Evolutionary conservation across 1,139 yeast genomes (phyloP), one percentile per base, ranked within the genome.

Genomic region (Diutina siamensis): DNA sequence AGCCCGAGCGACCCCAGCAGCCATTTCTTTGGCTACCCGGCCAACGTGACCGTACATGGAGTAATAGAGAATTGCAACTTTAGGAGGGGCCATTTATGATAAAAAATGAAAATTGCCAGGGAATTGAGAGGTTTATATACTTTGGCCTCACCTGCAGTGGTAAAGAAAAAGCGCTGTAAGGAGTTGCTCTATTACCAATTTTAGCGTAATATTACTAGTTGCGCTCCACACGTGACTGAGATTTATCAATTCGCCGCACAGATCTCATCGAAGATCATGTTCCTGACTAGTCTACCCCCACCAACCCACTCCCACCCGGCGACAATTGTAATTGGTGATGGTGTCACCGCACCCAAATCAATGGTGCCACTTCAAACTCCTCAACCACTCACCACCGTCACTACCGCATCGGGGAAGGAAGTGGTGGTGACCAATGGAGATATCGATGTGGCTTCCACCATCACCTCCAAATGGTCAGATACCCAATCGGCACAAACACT

Each of bases 81-180:
- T 49, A 2, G 51, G 52, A 12, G 52, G 49, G 28, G 63, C 61
- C 52, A 50, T 50, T 44, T 10, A 7, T 25, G 10, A 25, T 7
- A 25, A 7, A 5, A 25, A 25, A 7, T 25, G 28, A 25, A 7
- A 25, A 25, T 25, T 25, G 28, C 10, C 5, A 25, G 28, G 28
- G 28, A 25, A 25, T 25, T 10, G 10, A 25, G 28, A 10, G 9
- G 28, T 25, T 25, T 25, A 25, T 25, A 10, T 25, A 25, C 10
- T 25, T 25, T 25, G n/a, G n/a, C n/a, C n/a, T n/a, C n/a, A n/a
- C n/a, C n/a, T n/a, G n/a, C n/a, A n/a, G n/a, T n/a, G n/a, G n/a
- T n/a, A n/a, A n/a, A n/a, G n/a, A n/a, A n/a, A n/a, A n/a, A n/a
- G n/a, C n/a, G n/a, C n/a, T n/a, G n/a, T n/a, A n/a, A n/a, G n/a